phyloP scores from a whole-genome alignment of 176 grass and related monocot genomes.

The Juncus effusus region DNA sequence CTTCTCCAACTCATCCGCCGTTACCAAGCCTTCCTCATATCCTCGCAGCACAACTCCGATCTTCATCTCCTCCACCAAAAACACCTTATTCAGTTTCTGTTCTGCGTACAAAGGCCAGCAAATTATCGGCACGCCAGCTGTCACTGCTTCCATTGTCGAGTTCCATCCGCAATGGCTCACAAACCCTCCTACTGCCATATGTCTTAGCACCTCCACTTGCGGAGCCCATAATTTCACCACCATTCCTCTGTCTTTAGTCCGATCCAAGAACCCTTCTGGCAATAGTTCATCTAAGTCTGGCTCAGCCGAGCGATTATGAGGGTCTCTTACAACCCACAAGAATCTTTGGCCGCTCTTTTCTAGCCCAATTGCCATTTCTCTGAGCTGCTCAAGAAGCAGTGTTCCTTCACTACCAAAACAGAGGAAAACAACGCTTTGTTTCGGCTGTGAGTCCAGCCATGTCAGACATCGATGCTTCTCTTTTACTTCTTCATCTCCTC shows the following conservation, averaged over 20 bases:
- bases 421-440: slow-evolving; percentile 45
- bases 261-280: slow-evolving; percentile 53
- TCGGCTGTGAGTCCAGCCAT: slow-evolving; percentile 61
- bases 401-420: slow-evolving; percentile 56
- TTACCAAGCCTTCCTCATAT: slow-evolving; percentile 48
- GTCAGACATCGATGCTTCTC: slow-evolving; percentile 37
- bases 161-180: slow-evolving; percentile 66
- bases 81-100: slow-evolving; percentile 67
- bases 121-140: slow-evolving; percentile 40
- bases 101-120: slow-evolving; percentile 69
- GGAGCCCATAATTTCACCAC: slow-evolving; percentile 54
- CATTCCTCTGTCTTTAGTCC: slow-evolving; percentile 37
- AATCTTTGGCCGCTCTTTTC: slow-evolving; percentile 49
- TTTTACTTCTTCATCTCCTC: neutral
- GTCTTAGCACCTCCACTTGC: slow-evolving; percentile 60
- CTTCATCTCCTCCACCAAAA: slow-evolving; percentile 41
- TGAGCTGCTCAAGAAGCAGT: slow-evolving; percentile 35
- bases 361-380: slow-evolving; percentile 41
- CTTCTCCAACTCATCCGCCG: slow-evolving; percentile 37
- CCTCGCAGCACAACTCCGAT: slow-evolving; percentile 43
- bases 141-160: slow-evolving; percentile 44
- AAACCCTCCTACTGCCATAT: slow-evolving; percentile 45
- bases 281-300: slow-evolving; percentile 39
- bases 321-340: slow-evolving; percentile 47
- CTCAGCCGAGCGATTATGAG: slow-evolving; percentile 30